These are phyloP conservation scores for Pittosporum tobira DNA, from an alignment of 129 eudicot species.

Conservation along the genomic window DNA sequence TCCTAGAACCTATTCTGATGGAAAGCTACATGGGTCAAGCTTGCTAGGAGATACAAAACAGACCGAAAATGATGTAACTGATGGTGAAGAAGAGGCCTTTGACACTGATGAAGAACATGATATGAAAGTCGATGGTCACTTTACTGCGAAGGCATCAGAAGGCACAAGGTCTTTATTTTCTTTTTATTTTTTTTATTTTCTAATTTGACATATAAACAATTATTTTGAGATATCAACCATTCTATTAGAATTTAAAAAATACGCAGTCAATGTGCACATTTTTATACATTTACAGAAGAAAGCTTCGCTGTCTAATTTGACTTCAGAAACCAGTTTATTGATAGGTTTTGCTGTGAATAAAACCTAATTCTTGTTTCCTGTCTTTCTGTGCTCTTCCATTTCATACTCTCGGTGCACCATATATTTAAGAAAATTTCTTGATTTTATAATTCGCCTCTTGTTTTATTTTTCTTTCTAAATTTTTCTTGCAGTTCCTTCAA, in stretches of 20 bases:
- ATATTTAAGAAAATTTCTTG: conserved; percentile 7
- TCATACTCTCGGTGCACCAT: too few species aligned
- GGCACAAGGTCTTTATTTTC: conserved; percentile 35
- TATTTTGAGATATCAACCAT: not conserved
- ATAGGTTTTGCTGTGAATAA: too few species aligned
- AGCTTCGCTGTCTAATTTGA: too few species aligned
- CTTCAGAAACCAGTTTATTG: too few species aligned
- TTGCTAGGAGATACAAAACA: conserved; percentile 22
- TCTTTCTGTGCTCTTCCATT: too few species aligned
- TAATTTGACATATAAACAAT: too few species aligned
- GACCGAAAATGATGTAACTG: conserved; percentile 25
- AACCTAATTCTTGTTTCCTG: too few species aligned
- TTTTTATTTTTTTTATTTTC: not conserved
- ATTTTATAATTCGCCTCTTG: conserved; percentile 5
- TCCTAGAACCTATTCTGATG: conserved; percentile 18
- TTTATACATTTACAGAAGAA: too few species aligned
- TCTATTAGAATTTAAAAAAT: too few species aligned
- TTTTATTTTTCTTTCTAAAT: conserved; percentile 6
- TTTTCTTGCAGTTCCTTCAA: conserved; percentile 49
- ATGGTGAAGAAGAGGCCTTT: conserved; percentile 32
- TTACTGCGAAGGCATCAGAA: conserved; percentile 23
- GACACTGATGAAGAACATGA: conserved; percentile 45
- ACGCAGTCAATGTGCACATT: too few species aligned
- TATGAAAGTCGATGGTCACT: conserved; percentile 15
- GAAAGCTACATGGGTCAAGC: conserved; percentile 17